phyloP scores from a whole-genome alignment of 305 asterid species.

The Galium porrigens region DNA sequence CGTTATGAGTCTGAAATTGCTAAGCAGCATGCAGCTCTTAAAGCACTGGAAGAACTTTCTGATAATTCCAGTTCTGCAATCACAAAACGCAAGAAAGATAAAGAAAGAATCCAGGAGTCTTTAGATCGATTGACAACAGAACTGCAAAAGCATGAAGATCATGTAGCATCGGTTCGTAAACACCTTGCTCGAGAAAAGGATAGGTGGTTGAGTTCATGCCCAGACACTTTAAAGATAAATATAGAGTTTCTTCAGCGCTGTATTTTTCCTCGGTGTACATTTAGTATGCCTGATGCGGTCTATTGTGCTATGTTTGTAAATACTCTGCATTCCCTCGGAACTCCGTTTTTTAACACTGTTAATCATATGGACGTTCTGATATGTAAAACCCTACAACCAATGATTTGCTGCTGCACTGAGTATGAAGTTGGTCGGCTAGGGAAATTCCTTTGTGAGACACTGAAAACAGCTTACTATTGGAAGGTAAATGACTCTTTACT shows the following conservation, averaged over 20 bases:
- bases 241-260: constrained; percentile 99
- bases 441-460: constrained; percentile 77
- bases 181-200: constrained; percentile 88
- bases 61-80: constrained; percentile 98
- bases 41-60: constrained; percentile 88
- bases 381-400: constrained; percentile 97
- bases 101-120: constrained; percentile 97
- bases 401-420: constrained; percentile 99
- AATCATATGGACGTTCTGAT: constrained; percentile 95
- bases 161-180: constrained; percentile 81
- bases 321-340: constrained; percentile 93
- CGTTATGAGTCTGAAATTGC: constrained; percentile 85
- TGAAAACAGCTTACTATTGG: constrained; percentile 93
- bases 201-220: constrained; percentile 97
- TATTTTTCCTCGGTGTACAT: constrained; percentile 93
- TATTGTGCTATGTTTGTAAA: constrained; percentile 88
- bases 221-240: constrained; percentile 93
- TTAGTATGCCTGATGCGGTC: constrained; percentile 98
- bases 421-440: constrained; percentile 98
- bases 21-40: constrained; percentile 80
- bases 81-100: constrained; percentile 90
- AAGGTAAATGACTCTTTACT: constrained; percentile 39
- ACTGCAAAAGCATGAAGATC: constrained; percentile 90
- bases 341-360: constrained; percentile 96
- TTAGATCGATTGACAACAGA: constrained; percentile 71